A percentile compares a stretch with the other conserved stretches of the same genome.
phyloP scores from a whole-genome alignment of 768 basidiomycete species.

The Serendipita sp. region DNA sequence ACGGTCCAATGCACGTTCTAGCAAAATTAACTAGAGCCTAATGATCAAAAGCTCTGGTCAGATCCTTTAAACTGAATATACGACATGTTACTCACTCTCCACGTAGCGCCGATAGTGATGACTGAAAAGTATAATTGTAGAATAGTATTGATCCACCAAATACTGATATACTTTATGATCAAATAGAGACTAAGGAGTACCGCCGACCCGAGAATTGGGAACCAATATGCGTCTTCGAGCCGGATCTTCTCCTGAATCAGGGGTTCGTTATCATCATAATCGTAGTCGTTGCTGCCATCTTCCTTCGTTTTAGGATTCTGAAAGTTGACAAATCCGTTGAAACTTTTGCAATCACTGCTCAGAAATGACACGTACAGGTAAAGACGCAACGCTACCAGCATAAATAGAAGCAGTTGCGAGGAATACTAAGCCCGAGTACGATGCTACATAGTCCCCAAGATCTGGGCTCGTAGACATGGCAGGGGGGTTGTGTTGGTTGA shows the following conservation, averaged over 20 bases:
- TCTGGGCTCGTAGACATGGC: background rate
- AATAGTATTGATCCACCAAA: conserved; percentile 2
- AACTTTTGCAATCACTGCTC: background rate
- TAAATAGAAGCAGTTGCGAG: conserved; percentile 56
- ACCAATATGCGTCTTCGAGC: conserved; percentile 20
- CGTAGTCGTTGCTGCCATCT: conserved; percentile 13
- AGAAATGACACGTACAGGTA: conserved; percentile 35
- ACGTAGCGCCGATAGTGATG: conserved; percentile 33
- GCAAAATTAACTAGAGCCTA: background rate
- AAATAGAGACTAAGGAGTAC: conserved; percentile 53
- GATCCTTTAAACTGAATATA: conserved; percentile 28
- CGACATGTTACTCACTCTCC: conserved; percentile 11
- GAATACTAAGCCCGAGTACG: conserved; percentile 50
- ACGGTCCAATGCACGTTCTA: conserved; percentile 13
- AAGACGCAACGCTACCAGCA: conserved; percentile 49
- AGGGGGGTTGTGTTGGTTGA: background rate
- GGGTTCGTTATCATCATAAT: conserved; percentile 33
- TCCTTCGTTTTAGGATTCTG: conserved; percentile 8
- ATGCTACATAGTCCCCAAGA: conserved; percentile 15
- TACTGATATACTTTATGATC: conserved; percentile 59
- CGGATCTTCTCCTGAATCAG: conserved; percentile 38
- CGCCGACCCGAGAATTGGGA: conserved; percentile 38
- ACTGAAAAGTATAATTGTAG: conserved; percentile 48
- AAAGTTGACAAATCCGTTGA: background rate
- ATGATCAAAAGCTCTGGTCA: conserved; percentile 40